Base-by-base conservation (phyloP, 495 filamentous ascomycete species). In the Cudoniella acicularis region DNA sequence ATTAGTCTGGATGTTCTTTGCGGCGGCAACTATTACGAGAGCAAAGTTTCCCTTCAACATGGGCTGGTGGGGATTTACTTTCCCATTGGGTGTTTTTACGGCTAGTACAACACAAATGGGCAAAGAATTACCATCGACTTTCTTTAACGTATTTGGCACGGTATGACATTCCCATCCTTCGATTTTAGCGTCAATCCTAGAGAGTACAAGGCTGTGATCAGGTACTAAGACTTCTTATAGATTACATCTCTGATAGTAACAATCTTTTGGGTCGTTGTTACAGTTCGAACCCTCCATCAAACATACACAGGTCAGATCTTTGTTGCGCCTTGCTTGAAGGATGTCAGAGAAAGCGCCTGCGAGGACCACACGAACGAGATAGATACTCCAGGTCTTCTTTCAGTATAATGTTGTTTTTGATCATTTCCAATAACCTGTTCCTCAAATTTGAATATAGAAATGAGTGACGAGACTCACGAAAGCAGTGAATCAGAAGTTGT, bases 61-160 rank as follows among this genome's bases (percentile, higher is more conserved):
- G 64, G 84, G 84, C 0, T 87, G 84, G 83, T 88, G 85, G 85
- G 79, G 78, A 2, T 86, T 87, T 51, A 83, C 76, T 1, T 88
- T 87, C 52, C 84, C 84, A 0, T 59, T 86, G 22, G 83, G 79
- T 25, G 79, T 79, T n/a, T 83, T 79, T 62, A 73, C 83, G 0
- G 63, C 73, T 3, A 72, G 74, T 22, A 85, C 84, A 0, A 70
- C 67, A 11, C 65, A 73, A 46, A 59, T 86, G 8, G 81, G 73
- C 2, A 58, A 70, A 30, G 80, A 83, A 59, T 64, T 84, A 41
- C 70, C 72, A 1, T 85, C 78, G 4, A 51, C 26, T 3, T 82
- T 87, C 64, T 85, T 86, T 59, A 63, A 70, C n/a, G 70, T 86
- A 0, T 56, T 84, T 30, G 75, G 77, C 22, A 78, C 72, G 49